These are phyloP conservation scores for Phytopythium litorale DNA, from an alignment of 352 stramenopile genomes.

Conservation along the genomic window DNA sequence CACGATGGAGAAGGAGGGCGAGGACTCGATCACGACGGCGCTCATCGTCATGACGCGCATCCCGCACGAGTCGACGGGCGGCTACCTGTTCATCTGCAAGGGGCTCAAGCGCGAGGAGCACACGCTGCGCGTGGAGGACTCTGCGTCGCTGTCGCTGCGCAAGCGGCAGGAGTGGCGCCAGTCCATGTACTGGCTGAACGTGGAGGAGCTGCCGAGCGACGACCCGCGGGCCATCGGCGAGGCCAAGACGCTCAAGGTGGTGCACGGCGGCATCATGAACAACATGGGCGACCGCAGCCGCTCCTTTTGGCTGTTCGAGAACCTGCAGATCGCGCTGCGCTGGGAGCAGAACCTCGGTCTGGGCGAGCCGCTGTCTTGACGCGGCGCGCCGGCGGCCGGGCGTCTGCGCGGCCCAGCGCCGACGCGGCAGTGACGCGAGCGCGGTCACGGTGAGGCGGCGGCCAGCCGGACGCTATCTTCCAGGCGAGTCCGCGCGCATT, in stretches of 20 bases:
- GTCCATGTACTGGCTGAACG: constrained; percentile 58
- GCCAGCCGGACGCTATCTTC: not conserved
- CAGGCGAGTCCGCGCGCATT: not conserved
- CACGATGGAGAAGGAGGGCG: constrained; percentile 55
- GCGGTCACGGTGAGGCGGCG: not conserved
- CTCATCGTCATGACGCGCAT: constrained; percentile 58
- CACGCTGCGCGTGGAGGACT: constrained; percentile 42
- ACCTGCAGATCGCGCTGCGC: constrained; percentile 44
- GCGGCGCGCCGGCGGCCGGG: not conserved
- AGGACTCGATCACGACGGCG: constrained; percentile 53
- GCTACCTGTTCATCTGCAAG: constrained; percentile 51
- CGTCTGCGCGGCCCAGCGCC: too few species aligned
- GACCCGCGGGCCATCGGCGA: constrained; percentile 7
- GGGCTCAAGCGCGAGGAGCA: constrained; percentile 44
- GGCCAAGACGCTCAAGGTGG: constrained; percentile 25
- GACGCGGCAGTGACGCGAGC: not conserved
- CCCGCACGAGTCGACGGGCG: constrained; percentile 24
- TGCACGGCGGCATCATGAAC: constrained; percentile 54
- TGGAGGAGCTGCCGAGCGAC: constrained; percentile 26
- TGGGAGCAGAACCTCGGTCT: constrained; percentile 51
- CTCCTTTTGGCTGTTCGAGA: constrained; percentile 57
- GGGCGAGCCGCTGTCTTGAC: constrained; percentile 26
- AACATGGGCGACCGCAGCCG: constrained; percentile 53
- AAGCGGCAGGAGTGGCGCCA: constrained; percentile 55
- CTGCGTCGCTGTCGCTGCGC: constrained; percentile 34